Evolutionary conservation across 371 early-diverging fungal genomes (phyloP).

Genomic region (Apophysomyces ossiformis): DNA sequence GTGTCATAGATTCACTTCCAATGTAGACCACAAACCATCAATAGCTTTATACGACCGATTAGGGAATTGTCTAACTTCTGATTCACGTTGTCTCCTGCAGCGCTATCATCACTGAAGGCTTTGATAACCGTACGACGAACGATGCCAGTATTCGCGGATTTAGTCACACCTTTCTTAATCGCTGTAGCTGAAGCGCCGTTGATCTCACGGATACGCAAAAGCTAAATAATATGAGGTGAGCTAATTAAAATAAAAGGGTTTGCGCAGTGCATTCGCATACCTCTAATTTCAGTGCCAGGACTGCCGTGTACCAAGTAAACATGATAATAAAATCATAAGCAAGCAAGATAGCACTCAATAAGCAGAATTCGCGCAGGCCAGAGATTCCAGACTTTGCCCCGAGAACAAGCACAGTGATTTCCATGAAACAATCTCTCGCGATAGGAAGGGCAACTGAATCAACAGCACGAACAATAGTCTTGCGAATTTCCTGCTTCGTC

Average conservation of each 20-base stretch:
- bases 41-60: conserved; percentile 59
- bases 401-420: conserved; percentile 74
- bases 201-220: conserved; percentile 26
- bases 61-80: conserved; percentile 55
- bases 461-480: conserved; percentile 69
- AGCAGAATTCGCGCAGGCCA: conserved; percentile 79
- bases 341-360: conserved; percentile 75
- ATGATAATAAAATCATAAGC: conserved; percentile 79
- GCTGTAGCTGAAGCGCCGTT: conserved; percentile 11
- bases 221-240: conserved; percentile 6
- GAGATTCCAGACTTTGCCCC: conserved; percentile 79
- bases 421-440: conserved; percentile 77
- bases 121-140: conserved; percentile 54
- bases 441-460: conserved; percentile 64
- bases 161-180: background rate
- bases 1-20: background rate
- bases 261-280: conserved; percentile 34
- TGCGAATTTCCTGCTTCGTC: conserved; percentile 51
- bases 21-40: conserved; percentile 23
- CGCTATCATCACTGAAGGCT: conserved; percentile 44
- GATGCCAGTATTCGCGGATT: conserved; percentile 35
- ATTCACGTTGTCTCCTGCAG: conserved; percentile 16
- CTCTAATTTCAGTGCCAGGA: conserved; percentile 86
- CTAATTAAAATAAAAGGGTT: background rate
- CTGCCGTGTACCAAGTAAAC: conserved; percentile 83